Percentiles rank a stretch among this genome's conserved stretches.
These are phyloP conservation scores for Pseudogymnoascus sp. DNA, from an alignment of 2,329 filamentous ascomycete species.

Conservation along the genomic window DNA sequence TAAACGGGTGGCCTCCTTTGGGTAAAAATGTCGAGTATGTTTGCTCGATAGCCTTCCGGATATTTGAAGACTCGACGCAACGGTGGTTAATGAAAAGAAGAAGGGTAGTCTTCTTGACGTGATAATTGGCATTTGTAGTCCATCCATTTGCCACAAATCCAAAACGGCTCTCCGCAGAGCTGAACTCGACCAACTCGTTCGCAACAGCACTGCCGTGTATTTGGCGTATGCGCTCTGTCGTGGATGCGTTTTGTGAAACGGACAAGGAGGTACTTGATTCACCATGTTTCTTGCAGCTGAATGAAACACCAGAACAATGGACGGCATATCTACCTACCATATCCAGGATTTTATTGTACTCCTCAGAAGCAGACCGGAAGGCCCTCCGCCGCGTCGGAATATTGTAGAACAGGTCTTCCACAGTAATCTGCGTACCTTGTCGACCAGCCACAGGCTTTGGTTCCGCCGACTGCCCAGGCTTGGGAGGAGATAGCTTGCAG, in stretches of 20 bases:
- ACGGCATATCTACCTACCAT: slow-evolving; percentile 89
- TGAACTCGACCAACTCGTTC: slow-evolving; percentile 78
- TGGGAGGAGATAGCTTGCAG: slow-evolving; percentile 72
- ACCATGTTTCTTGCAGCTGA: slow-evolving; percentile 94
- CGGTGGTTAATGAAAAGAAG: slow-evolving; percentile 96
- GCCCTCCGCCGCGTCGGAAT: slow-evolving; percentile 80
- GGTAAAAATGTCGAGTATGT: slow-evolving; percentile 82
- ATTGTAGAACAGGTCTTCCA: slow-evolving; percentile 97
- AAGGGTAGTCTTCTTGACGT: slow-evolving; percentile 79
- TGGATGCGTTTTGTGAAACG: slow-evolving; percentile 65
- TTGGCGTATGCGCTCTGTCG: slow-evolving; percentile 79
- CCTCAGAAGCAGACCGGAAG: slow-evolving; percentile 85
- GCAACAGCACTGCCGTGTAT: slow-evolving; percentile 80
- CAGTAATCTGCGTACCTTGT: slow-evolving; percentile 87
- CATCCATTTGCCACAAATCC: slow-evolving; percentile 78
- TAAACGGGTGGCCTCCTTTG: slow-evolving; percentile 89
- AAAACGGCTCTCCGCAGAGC: slow-evolving; percentile 66
- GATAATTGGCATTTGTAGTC: slow-evolving; percentile 90
- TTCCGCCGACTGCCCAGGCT: slow-evolving; percentile 79
- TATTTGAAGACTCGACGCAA: slow-evolving; percentile 78
- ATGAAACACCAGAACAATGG: slow-evolving; percentile 84
- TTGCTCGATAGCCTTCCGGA: slow-evolving; percentile 88
- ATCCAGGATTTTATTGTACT: slow-evolving; percentile 97
- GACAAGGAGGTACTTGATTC: slow-evolving; percentile 79
- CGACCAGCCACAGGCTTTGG: slow-evolving; percentile 84